phyloP scores from a whole-genome alignment of 306 rosid species.

The barrel medic (Medicago truncatula) region DNA sequence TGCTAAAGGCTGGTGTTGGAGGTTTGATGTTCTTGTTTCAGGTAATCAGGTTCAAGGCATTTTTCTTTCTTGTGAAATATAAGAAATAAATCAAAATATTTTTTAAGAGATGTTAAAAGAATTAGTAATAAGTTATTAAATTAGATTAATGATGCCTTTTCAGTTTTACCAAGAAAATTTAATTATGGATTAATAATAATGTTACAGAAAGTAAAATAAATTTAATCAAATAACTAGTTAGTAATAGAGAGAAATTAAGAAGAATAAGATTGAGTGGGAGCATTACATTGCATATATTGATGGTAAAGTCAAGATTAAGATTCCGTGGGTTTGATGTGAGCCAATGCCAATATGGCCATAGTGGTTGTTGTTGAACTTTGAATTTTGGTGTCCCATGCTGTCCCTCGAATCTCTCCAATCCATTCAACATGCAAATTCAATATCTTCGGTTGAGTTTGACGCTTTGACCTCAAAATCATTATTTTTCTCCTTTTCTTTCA shows the following conservation, averaged over 20 bases:
- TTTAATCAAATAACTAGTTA: too few relatives aligned
- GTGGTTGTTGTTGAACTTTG: conserved; percentile 27
- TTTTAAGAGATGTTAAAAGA: too few relatives aligned
- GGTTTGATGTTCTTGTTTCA: conserved; percentile 3
- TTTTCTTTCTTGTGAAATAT: too few relatives aligned
- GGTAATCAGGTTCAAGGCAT: background rate
- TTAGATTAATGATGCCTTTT: too few relatives aligned
- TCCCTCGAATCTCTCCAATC: conserved; percentile 26
- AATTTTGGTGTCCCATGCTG: conserved; percentile 30
- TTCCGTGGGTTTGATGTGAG: conserved; percentile 64
- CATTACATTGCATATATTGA: too few relatives aligned
- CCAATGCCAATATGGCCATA: conserved; percentile 26
- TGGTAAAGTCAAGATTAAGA: conserved; percentile 13
- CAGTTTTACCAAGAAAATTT: too few relatives aligned
- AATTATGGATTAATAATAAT: too few relatives aligned
- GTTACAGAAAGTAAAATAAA: too few relatives aligned
- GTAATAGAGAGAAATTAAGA: too few relatives aligned
- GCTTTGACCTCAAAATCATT: background rate
- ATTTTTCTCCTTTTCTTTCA: conserved; percentile 37
- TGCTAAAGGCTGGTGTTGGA: background rate
- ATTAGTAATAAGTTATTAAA: too few relatives aligned
- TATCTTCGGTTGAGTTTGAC: conserved; percentile 22
- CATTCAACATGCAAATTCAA: conserved; percentile 28
- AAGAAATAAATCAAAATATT: too few relatives aligned
- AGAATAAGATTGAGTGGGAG: too few relatives aligned